Base-by-base conservation (phyloP, 1,284 basidiomycete genomes). In the Tranzscheliella williamsii region DNA sequence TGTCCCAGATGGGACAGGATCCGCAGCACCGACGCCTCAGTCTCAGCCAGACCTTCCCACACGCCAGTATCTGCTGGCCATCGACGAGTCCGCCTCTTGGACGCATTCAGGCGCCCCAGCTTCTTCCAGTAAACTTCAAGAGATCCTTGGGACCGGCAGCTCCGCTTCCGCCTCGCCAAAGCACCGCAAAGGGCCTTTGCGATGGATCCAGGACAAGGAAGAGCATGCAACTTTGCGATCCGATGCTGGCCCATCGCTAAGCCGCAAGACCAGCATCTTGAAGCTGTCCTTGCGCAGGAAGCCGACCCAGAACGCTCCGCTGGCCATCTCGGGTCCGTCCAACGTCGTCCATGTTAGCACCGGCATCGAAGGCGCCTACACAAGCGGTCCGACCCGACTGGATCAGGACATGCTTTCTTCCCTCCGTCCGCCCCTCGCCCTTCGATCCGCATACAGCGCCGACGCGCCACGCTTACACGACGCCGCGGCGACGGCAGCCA, bases 321-420 rank as follows among this genome's bases (percentile, higher is more conserved):
- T 54, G 7, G 26, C 8, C 17, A 54, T 60, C 17, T 60, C 56
- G 6, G 40, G 24, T 2, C 56, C 56, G 11, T 49, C 50, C 24
- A 36, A 60, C 36, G 53, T 60, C 38, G 45, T 53, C 11, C 56
- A 60, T 15, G 20, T 60, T n/a, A 40, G 40, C 15, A 58, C 55
- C 0, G 55, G 11, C 27, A 11, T n/a, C n/a, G 11, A 29, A 29
- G 27, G n/a, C 27, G n/a, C 27, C 15, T 46, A 36, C 18, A 39
- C 48, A n/a, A n/a, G n/a, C n/a, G n/a, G n/a, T n/a, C n/a, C n/a
- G n/a, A n/a, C n/a, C n/a, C n/a, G n/a, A n/a, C n/a, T n/a, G n/a
- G n/a, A n/a, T n/a, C n/a, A n/a, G n/a, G n/a, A n/a, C n/a, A n/a
- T n/a, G n/a, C n/a, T n/a, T n/a, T n/a, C n/a, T n/a, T n/a, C n/a